A percentile compares a stretch with the other conserved stretches of the same genome.
phyloP scores from a whole-genome alignment of 108 stramenopile species.

The Fistulifera pelliculosa region DNA sequence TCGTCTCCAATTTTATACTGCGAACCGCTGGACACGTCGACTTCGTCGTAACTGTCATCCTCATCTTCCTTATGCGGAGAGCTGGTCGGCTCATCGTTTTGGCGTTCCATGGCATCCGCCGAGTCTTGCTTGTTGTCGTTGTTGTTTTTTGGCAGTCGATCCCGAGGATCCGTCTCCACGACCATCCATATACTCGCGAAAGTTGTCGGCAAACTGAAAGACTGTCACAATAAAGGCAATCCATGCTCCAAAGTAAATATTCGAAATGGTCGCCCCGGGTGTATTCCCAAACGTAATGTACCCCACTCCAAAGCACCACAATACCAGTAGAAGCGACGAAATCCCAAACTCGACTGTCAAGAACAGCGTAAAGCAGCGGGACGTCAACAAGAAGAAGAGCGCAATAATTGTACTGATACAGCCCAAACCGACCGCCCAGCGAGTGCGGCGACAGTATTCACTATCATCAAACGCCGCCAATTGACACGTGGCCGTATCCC shows the following conservation, averaged over 20 bases:
- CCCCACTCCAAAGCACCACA: conserved; percentile 30
- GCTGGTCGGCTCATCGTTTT: too few species aligned
- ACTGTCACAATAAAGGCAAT: conserved; percentile 22
- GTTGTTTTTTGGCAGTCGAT: not conserved
- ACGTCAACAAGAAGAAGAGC: not conserved
- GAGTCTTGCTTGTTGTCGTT: conserved; percentile 4
- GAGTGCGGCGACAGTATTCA: conserved; percentile 22
- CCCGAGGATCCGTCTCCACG: not conserved
- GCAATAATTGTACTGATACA: conserved; percentile 9
- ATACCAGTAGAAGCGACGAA: conserved; percentile 14
- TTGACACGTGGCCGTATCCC: not conserved
- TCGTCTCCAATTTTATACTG: too few species aligned
- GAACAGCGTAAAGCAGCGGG: not conserved
- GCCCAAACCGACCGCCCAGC: conserved; percentile 25
- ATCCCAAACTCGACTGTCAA: conserved; percentile 13
- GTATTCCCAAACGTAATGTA: conserved; percentile 25
- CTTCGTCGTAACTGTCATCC: too few species aligned
- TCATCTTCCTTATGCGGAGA: too few species aligned
- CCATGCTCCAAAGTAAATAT: conserved; percentile 45
- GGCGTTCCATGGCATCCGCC: not conserved
- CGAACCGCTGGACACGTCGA: too few species aligned
- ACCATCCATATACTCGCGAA: conserved; percentile 9
- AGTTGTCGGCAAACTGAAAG: conserved; percentile 10
- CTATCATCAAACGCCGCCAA: not conserved
- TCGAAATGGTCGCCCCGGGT: conserved; percentile 26